A percentile compares a stretch with the other conserved stretches of the same genome.
Evolutionary conservation across 371 early-diverging fungal genomes (phyloP).

Genomic region (Blakeslea trispora): DNA sequence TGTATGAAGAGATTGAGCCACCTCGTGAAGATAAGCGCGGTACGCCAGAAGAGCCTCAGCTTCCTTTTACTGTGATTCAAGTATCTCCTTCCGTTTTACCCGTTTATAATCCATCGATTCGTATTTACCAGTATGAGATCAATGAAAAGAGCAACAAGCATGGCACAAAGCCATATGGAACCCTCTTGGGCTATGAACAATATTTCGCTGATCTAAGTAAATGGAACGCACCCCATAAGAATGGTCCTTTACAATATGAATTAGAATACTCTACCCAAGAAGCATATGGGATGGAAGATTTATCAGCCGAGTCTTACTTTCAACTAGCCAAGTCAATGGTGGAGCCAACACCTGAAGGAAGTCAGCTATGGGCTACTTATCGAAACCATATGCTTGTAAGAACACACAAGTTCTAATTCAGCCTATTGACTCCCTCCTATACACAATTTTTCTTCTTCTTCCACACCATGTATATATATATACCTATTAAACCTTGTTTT

Average conservation of each 20-base stretch:
- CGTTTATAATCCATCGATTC: constrained; percentile 70
- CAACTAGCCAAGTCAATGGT: constrained; percentile 53
- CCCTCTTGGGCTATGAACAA: constrained; percentile 38
- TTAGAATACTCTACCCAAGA: constrained; percentile 64
- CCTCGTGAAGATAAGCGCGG: constrained; percentile 16
- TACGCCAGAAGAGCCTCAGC: constrained; percentile 3
- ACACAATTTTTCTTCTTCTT: no score
- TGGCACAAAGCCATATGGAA: constrained; percentile 19
- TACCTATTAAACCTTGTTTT: neutral
- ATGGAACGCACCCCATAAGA: constrained; percentile 32
- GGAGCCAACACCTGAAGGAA: constrained; percentile 15
- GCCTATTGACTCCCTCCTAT: no score
- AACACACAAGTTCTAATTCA: constrained; percentile 22
- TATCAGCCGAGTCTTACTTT: constrained; percentile 54
- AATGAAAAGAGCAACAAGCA: constrained; percentile 14
- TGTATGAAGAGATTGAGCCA: constrained; percentile 32
- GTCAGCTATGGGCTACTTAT: constrained; percentile 38
- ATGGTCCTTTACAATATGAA: constrained; percentile 31
- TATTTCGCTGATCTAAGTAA: constrained; percentile 44
- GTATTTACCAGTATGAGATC: constrained; percentile 64
- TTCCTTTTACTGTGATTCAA: constrained; percentile 54
- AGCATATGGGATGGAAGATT: constrained; percentile 63
- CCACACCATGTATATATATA: neutral
- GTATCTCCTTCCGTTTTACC: constrained; percentile 77
- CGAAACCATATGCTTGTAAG: constrained; percentile 47